Evolutionary conservation across 768 basidiomycete species (phyloP).

Genomic region (Mycena rebaudengoi): DNA sequence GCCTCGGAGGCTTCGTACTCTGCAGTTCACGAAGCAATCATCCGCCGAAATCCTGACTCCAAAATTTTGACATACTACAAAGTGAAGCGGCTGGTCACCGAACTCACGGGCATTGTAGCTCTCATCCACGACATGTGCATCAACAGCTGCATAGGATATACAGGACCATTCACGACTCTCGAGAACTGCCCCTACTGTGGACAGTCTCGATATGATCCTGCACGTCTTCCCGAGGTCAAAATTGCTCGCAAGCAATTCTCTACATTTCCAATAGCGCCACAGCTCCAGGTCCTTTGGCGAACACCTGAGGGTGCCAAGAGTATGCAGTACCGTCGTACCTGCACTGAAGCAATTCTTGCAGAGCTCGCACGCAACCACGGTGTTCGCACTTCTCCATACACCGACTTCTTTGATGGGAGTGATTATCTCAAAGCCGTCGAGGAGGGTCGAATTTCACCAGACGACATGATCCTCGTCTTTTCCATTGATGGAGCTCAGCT

Average conservation of each 20-base stretch:
- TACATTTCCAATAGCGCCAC: slow-evolving; percentile 42
- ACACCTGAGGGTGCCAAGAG: slow-evolving; percentile 7
- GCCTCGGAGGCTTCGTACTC: no score
- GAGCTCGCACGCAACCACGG: slow-evolving; percentile 10
- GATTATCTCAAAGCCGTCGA: slow-evolving; percentile 37
- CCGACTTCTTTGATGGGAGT: slow-evolving; percentile 39
- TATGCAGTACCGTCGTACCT: slow-evolving; percentile 8
- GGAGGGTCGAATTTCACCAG: slow-evolving; percentile 29
- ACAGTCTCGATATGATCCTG: slow-evolving; percentile 5
- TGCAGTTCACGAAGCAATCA: slow-evolving; percentile 14
- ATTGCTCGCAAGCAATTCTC: slow-evolving; percentile 19
- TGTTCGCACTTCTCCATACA: background rate
- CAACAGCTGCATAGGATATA: slow-evolving; percentile 20
- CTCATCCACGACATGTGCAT: slow-evolving; percentile 38
- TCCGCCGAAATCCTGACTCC: slow-evolving; percentile 15
- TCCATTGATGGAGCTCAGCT: slow-evolving; percentile 54
- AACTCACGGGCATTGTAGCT: slow-evolving; percentile 27
- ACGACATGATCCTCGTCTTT: slow-evolving; percentile 42
- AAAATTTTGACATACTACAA: slow-evolving; percentile 17
- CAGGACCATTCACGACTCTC: slow-evolving; percentile 1
- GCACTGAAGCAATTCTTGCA: slow-evolving; percentile 26
- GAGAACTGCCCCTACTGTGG: slow-evolving; percentile 14
- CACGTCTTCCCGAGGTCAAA: background rate
- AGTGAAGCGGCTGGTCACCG: slow-evolving; percentile 12
- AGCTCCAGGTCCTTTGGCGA: slow-evolving; percentile 25